A percentile compares a stretch with the other conserved stretches of the same genome.
phyloP scores from a whole-genome alignment of 78 protist species.

The Tieghemostelium lacteum region DNA sequence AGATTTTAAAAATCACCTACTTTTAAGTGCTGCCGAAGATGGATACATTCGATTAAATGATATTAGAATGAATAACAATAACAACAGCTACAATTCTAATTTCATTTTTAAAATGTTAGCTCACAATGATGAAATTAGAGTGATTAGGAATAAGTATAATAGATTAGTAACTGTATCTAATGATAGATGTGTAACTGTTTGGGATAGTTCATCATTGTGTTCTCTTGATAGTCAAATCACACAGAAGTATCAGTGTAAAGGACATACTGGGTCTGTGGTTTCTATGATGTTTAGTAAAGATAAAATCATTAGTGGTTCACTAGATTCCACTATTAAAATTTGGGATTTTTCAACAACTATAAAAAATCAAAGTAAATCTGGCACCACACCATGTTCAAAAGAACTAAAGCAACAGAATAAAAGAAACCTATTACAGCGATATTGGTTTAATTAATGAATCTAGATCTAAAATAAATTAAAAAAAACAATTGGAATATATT shows the following conservation, averaged over 20 bases:
- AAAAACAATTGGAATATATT: no score
- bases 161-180: slow-evolving; percentile 28
- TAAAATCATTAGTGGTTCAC: slow-evolving; percentile 33
- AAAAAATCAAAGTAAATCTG: background rate
- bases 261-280: slow-evolving; percentile 48
- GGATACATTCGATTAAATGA: slow-evolving; percentile 14
- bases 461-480: no score
- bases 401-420: no score
- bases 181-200: slow-evolving; percentile 26
- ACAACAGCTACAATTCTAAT: background rate
- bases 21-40: slow-evolving; percentile 19
- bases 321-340: slow-evolving; percentile 35
- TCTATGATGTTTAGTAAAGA: slow-evolving; percentile 13
- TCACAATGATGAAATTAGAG: slow-evolving; percentile 1
- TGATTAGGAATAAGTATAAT: slow-evolving; percentile 4
- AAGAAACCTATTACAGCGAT: no score
- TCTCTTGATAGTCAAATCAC: background rate
- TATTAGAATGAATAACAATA: background rate
- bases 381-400: no score
- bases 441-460: no score
- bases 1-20: background rate
- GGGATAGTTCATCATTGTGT: background rate
- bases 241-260: background rate
- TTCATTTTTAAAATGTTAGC: background rate
- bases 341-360: slow-evolving; percentile 18